A percentile compares a stretch with the other conserved stretches of the same genome.
These are phyloP conservation scores for Aspergillus avenaceus DNA, from an alignment of 495 filamentous ascomycete genomes.

Conservation along the genomic window DNA sequence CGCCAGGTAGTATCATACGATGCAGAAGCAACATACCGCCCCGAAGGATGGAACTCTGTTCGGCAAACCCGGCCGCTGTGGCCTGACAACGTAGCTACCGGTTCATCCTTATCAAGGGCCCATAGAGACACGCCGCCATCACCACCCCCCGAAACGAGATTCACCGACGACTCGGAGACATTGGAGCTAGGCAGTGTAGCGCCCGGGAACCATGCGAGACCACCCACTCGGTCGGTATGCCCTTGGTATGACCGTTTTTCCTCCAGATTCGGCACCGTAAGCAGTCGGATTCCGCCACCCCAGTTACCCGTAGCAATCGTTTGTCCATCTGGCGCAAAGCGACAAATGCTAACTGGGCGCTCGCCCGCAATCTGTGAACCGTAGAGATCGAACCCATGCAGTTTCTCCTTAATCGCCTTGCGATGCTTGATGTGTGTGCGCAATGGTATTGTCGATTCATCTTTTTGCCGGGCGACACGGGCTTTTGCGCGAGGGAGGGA, in stretches of 20 bases:
- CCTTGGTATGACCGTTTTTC: conserved; percentile 69
- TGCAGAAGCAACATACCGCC: conserved; percentile 84
- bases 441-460: conserved; percentile 76
- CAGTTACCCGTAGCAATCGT: conserved; percentile 87
- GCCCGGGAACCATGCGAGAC: conserved; percentile 83
- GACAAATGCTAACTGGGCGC: conserved; percentile 80
- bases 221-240: conserved; percentile 83
- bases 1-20: conserved; percentile 97
- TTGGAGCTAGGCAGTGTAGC: conserved; percentile 67
- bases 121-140: conserved; percentile 89
- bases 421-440: conserved; percentile 88
- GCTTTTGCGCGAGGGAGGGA: conserved; percentile 78
- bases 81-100: conserved; percentile 76
- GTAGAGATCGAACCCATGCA: conserved; percentile 80
- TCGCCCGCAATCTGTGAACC: conserved; percentile 91
- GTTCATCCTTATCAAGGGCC: conserved; percentile 79
- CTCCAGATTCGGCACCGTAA: conserved; percentile 78
- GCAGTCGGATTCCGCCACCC: conserved; percentile 80
- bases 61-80: conserved; percentile 85
- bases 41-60: conserved; percentile 92
- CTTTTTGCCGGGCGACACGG: conserved; percentile 68
- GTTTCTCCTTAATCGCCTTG: conserved; percentile 78
- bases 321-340: conserved; percentile 84
- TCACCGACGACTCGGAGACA: conserved; percentile 70
- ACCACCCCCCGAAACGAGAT: conserved; percentile 85